Evolutionary conservation across 1,139 yeast genomes (phyloP).

Genomic region (Suhomyces panamericanus): DNA sequence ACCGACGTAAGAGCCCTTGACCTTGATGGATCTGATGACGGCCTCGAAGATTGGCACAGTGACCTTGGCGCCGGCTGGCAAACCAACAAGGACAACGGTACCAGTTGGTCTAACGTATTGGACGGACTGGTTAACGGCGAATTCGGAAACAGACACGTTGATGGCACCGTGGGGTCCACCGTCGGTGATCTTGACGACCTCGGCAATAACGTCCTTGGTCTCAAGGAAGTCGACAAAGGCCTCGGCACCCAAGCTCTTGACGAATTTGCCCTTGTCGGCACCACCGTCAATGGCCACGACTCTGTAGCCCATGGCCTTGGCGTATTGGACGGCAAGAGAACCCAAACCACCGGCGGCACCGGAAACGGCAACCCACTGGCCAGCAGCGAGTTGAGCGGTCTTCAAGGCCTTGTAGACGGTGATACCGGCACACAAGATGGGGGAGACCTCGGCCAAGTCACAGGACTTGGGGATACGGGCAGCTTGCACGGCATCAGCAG

Average conservation of each 20-base stretch:
- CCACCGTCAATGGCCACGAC: constrained; percentile 79
- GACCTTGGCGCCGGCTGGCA: constrained; percentile 72
- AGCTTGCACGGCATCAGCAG: constrained; percentile 85
- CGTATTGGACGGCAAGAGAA: constrained; percentile 72
- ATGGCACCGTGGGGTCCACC: constrained; percentile 83
- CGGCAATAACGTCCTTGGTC: constrained; percentile 56
- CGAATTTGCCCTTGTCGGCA: constrained; percentile 59
- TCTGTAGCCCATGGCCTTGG: constrained; percentile 72
- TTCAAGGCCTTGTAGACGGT: constrained; percentile 78
- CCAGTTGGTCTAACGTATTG: constrained; percentile 68
- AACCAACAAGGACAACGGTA: constrained; percentile 70
- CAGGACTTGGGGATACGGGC: constrained; percentile 71
- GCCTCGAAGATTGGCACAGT: constrained; percentile 63
- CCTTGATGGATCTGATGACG: constrained; percentile 62
- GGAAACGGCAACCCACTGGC: constrained; percentile 75
- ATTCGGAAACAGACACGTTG: constrained; percentile 70
- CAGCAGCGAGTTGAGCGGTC: constrained; percentile 62
- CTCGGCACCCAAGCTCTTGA: constrained; percentile 64
- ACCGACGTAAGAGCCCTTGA: constrained; percentile 76
- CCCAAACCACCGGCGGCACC: constrained; percentile 86
- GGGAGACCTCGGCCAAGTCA: constrained; percentile 73
- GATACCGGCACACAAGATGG: constrained; percentile 80
- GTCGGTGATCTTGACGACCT: constrained; percentile 57
- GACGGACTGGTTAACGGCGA: constrained; percentile 63
- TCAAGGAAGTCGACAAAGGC: constrained; percentile 62